Conservation (phyloP, 345 rosid genomes). For the Aquilaria sinensis region DNA sequence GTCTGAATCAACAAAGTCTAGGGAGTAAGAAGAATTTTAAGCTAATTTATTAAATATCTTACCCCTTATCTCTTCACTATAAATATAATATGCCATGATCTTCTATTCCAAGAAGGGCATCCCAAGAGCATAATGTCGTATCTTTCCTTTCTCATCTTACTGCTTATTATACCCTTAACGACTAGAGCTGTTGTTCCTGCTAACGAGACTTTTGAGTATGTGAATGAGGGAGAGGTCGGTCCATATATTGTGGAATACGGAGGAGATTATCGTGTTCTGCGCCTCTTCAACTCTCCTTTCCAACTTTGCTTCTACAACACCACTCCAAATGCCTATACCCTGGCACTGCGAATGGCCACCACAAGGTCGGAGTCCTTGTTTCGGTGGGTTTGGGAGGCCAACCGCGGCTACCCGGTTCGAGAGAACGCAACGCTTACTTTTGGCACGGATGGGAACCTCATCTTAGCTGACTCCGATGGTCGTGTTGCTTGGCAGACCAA, state of each 20-base stretch:
- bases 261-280: conserved; percentile 24
- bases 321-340: conserved; percentile 43
- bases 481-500: conserved; percentile 50
- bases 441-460: conserved; percentile 39
- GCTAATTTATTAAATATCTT: no score
- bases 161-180: conserved; percentile 10
- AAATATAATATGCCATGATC: no score
- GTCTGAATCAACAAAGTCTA: no score
- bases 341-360: conserved; percentile 45
- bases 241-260: conserved; percentile 25
- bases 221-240: conserved; percentile 40
- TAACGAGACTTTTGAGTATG: conserved; percentile 21
- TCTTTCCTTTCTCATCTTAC: not conserved
- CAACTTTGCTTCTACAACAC: conserved; percentile 48
- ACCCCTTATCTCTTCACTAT: no score
- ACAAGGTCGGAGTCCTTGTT: conserved; percentile 32
- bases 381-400: conserved; percentile 66
- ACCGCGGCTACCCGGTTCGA: conserved; percentile 38
- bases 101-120: no score
- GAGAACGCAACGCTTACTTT: conserved; percentile 42
- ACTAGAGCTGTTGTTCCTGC: conserved; percentile 33
- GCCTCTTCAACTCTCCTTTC: conserved; percentile 24
- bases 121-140: no score
- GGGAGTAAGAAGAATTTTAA: no score
- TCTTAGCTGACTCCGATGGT: conserved; percentile 44